These are phyloP conservation scores for Cystobasidium sp. DNA, from an alignment of 1,284 basidiomycete species.

Conservation along the genomic window DNA sequence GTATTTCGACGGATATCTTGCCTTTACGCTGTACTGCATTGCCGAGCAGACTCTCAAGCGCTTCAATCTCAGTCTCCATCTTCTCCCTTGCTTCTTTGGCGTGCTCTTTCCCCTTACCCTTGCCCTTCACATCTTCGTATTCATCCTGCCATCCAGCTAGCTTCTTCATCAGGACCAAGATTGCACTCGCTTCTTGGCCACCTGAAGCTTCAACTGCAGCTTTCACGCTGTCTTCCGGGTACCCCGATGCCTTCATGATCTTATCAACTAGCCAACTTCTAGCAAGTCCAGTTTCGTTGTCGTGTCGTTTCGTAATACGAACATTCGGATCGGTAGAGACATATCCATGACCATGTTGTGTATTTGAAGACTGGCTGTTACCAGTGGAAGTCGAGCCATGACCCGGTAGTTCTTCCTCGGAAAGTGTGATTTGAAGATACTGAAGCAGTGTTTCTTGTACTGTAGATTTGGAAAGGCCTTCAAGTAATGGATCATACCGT, in stretches of 20 bases:
- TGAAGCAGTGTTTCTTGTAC: conserved; percentile 70
- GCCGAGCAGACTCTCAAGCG: conserved; percentile 63
- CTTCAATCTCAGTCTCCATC: conserved; percentile 73
- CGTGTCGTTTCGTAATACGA: conserved; percentile 48
- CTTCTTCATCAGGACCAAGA: conserved; percentile 58
- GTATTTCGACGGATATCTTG: conserved; percentile 33
- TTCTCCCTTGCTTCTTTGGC: conserved; percentile 62
- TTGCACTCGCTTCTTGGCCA: conserved; percentile 55
- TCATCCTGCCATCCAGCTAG: conserved; percentile 60
- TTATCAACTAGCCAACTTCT: conserved; percentile 81
- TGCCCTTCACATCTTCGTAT: background rate
- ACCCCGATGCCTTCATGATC: conserved; percentile 81
- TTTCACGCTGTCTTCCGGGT: conserved; percentile 73
- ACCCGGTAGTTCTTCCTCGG: conserved; percentile 76
- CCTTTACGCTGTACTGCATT: conserved; percentile 52
- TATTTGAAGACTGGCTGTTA: conserved; percentile 48
- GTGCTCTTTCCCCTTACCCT: conserved; percentile 44
- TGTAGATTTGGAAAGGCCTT: background rate
- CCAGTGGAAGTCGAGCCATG: conserved; percentile 62
- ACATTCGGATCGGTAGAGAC: conserved; percentile 48
- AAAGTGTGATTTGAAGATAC: conserved; percentile 72
- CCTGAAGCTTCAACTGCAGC: conserved; percentile 56
- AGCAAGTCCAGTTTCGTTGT: conserved; percentile 60
- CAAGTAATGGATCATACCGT: conserved; percentile 38
- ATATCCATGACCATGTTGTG: conserved; percentile 18